Evolutionary conservation across 2,329 filamentous ascomycete genomes (phyloP), one percentile per base, ranked within the genome.

Genomic region (Arthrinium puccinioides): DNA sequence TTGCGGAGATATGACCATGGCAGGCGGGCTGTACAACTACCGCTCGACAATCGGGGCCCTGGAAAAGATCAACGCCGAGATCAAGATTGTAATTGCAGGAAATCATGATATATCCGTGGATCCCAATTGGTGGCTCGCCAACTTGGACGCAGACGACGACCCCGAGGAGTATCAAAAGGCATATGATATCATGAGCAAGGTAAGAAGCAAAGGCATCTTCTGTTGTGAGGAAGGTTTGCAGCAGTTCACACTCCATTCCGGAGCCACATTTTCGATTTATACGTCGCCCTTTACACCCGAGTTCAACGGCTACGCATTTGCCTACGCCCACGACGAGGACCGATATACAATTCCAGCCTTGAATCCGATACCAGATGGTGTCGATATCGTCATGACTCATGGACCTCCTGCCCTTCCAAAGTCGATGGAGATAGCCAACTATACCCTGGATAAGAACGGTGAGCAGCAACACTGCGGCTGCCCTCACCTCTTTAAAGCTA

Each of bases 401-500:
- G 56, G 59, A 1, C 62, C 61, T 3, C 60, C 61, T 11, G 8
- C 4, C 41, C 48, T 10, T 48, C 45, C 10, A 46, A 55, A 11
- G 40, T 60, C 4, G 54, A 58, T 33, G 30, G 15, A n/a, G 16
- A 7, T 21, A 1, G 14, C 21, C 9, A 8, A 10, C 11, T 38
- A 32, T 21, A 9, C 6, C 6, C 28, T 38, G 11, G 36, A 42
- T 32, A 45, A 46, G 9, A 41, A 45, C 4, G 30, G 37, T 0
- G 30, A 34, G 45, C 37, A 43, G 36, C 21, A 45, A 9, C 42
- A 49, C 35, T 18, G 46, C 4, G 79, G 79, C 0, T 81, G 77
- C 52, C 57, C 65, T 32, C 65, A 71, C 47, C 57, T 82, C 2
- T 59, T 74, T 2, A 56, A 60, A 2, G 76, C 76, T 0, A 56